Conservation (phyloP, 176 grass and related monocot species). For the Aegilops umbellulata region DNA sequence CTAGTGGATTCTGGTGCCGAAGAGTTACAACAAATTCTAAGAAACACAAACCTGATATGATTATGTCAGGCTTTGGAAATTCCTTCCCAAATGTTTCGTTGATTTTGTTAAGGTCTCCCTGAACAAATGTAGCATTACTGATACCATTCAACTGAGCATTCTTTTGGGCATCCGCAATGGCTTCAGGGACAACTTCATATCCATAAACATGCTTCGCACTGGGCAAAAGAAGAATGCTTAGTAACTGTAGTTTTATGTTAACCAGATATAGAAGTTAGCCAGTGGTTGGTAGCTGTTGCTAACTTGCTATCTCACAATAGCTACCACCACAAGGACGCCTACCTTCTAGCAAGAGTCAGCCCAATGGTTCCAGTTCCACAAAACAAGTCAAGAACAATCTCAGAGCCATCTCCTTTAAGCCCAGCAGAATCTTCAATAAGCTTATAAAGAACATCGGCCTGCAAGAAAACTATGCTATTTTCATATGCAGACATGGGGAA, state of each 20-base stretch:
- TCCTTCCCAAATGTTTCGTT: constrained; percentile 78
- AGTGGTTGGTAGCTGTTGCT: neutral
- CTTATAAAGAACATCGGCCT: constrained; percentile 93
- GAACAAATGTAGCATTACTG: constrained; percentile 86
- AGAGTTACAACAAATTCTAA: neutral
- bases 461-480: constrained; percentile 15
- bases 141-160: constrained; percentile 84
- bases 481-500: neutral
- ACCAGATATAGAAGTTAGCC: neutral
- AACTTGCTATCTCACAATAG: neutral
- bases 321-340: neutral
- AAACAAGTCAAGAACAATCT: constrained; percentile 92
- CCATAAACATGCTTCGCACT: constrained; percentile 89
- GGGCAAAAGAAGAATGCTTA: constrained; percentile 27
- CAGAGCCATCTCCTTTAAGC: constrained; percentile 84
- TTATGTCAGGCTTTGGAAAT: constrained; percentile 83
- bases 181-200: constrained; percentile 92
- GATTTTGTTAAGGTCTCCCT: constrained; percentile 97
- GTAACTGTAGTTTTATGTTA: constrained; percentile 13
- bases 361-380: constrained; percentile 98
- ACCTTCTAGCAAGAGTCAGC: constrained; percentile 90
- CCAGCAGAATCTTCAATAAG: constrained; percentile 85
- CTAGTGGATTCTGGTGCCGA: neutral
- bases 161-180: constrained; percentile 68
- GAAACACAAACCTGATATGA: constrained; percentile 75